Evolutionary conservation across 2,329 filamentous ascomycete species (phyloP).

Genomic region (Cryphonectria nitschkei): DNA sequence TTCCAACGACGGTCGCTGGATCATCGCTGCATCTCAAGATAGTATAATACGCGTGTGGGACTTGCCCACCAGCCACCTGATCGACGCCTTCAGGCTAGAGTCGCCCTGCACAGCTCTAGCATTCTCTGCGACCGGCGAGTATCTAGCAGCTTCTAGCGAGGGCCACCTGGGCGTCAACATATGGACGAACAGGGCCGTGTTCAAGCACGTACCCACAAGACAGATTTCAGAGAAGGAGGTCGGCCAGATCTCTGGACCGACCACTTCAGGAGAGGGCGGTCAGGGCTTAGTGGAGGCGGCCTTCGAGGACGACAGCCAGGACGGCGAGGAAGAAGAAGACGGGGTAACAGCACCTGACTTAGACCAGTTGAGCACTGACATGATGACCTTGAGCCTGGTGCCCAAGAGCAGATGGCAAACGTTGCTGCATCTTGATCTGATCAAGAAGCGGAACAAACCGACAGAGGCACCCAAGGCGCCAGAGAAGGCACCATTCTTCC

Average conservation of each 20-base stretch:
- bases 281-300: conserved; percentile 76
- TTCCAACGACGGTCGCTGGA: conserved; percentile 91
- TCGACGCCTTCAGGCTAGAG: conserved; percentile 84
- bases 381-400: conserved; percentile 87
- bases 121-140: conserved; percentile 90
- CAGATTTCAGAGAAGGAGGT: conserved; percentile 82
- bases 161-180: conserved; percentile 86
- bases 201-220: conserved; percentile 83
- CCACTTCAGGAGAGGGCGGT: conserved; percentile 81
- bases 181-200: conserved; percentile 93
- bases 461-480: conserved; percentile 88
- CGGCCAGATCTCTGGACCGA: conserved; percentile 66
- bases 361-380: conserved; percentile 79
- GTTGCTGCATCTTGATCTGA: conserved; percentile 86
- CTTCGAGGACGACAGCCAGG: conserved; percentile 59
- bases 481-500: conserved; percentile 94
- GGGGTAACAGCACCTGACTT: conserved; percentile 59
- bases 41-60: conserved; percentile 88
- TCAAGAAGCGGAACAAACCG: conserved; percentile 92
- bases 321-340: conserved; percentile 54
- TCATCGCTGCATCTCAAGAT: conserved; percentile 84
- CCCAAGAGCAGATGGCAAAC: conserved; percentile 95
- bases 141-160: conserved; percentile 85
- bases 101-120: conserved; percentile 81
- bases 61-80: conserved; percentile 90